These are phyloP conservation scores for Sporothrix inflata DNA, from an alignment of 2,329 filamentous ascomycete species.

Conservation along the genomic window DNA sequence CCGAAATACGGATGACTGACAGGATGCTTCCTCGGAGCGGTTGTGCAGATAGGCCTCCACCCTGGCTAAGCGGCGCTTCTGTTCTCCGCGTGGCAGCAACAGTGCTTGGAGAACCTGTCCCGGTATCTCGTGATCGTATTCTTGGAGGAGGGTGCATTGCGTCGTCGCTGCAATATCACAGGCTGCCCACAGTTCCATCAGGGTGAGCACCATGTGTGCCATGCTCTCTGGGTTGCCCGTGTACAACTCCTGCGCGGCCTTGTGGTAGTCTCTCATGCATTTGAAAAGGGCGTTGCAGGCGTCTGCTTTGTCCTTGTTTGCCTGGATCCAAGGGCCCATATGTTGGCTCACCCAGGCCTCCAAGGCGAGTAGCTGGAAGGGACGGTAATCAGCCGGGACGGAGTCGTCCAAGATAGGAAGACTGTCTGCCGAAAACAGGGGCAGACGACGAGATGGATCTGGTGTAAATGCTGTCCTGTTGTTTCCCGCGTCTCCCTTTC, in stretches of 20 bases:
- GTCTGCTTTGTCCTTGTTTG: constrained; percentile 33
- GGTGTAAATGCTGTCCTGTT: background rate
- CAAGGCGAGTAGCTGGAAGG: constrained; percentile 43
- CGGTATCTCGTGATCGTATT: constrained; percentile 54
- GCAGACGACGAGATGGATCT: background rate
- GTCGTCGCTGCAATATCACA: constrained; percentile 53
- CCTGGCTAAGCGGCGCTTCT: constrained; percentile 50
- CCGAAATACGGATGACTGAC: constrained; percentile 42
- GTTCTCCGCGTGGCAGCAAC: constrained; percentile 46
- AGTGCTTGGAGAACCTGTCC: constrained; percentile 47
- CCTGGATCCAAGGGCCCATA: constrained; percentile 46
- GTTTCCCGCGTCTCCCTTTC: background rate
- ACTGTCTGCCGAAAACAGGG: background rate
- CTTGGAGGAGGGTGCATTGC: constrained; percentile 45
- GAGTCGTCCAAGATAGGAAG: background rate
- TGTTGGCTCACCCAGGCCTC: constrained; percentile 53
- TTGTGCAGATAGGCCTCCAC: constrained; percentile 53
- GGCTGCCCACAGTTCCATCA: constrained; percentile 62
- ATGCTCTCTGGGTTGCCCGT: constrained; percentile 47
- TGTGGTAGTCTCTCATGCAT: constrained; percentile 44
- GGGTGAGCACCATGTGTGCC: constrained; percentile 60
- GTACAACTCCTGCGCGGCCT: constrained; percentile 41
- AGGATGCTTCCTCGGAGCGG: constrained; percentile 37
- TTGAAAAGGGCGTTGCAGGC: constrained; percentile 40
- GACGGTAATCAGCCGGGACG: constrained; percentile 24